Evolutionary conservation across 225 moss, liverwort and hornwort species (phyloP), one percentile per base, ranked within the genome.

Genomic region (Takakia lepidozioides): DNA sequence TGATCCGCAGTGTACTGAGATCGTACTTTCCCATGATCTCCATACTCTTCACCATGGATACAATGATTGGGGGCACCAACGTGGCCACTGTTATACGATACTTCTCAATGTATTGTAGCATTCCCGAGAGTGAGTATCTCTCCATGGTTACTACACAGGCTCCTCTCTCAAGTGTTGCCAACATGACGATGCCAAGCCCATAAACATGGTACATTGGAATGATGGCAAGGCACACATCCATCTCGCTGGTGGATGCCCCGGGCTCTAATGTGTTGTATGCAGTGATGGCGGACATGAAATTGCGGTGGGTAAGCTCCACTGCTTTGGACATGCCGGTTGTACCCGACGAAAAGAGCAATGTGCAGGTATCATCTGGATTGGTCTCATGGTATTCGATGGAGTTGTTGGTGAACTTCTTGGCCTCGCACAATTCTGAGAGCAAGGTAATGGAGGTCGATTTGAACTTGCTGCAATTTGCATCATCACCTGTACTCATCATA

Each of bases 121-220:
- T 59, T 2, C 42, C 21, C 0, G 60, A 22, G 1, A 76, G 64
- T 0, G 67, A 54, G 60, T 57, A 76, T 8, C 67, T 63, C 10
- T 46, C 14, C 71, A 76, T 64, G 49, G 71, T 72, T 1, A 76
- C 76, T 18, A 76, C 46, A 14, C 56, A 56, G 21, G 76, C 76
- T 39, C 76, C 76, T 27, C 76, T 60, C 37, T 63, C 22, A 3
- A 76, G 37, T 0, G 71, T 64, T 2, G 60, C 41, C 9, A 76
- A 44, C 56, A 76, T 52, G 5, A 76, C 67, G 11, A 72, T 72
- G 8, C 71, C 67, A 8, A 76, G 37, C 0, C 76, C 76, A 26
- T 49, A 76, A 44, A 76, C 67, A 60, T 76, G 76, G 54, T 54
- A 72, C 46, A 76, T 38, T 18, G 76, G 72, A 5, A 76, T 46